Evolutionary conservation across 371 early-diverging fungal species (phyloP).

Genomic region (Sporodiniella umbellata): DNA sequence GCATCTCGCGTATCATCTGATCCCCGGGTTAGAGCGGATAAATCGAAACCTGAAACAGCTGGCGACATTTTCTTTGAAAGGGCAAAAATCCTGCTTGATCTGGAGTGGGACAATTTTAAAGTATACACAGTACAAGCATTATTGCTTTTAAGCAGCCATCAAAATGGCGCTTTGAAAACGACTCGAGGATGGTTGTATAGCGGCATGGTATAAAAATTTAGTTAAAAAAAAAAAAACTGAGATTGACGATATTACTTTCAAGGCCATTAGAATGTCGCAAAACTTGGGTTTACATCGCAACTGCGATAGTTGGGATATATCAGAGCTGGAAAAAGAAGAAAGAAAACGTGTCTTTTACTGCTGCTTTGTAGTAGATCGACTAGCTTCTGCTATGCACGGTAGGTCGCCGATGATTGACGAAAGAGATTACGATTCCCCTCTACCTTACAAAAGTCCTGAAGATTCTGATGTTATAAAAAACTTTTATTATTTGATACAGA

Average conservation of each 20-base stretch:
- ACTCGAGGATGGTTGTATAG: constrained; percentile 49
- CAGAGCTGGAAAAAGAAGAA: constrained; percentile 48
- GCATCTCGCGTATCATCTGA: constrained; percentile 45
- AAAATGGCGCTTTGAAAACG: constrained; percentile 42
- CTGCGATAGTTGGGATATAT: constrained; percentile 48
- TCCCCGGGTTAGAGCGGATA: constrained; percentile 31
- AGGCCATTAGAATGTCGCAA: constrained; percentile 63
- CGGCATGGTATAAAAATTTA: constrained; percentile 47
- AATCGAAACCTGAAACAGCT: constrained; percentile 37
- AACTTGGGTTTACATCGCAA: constrained; percentile 60
- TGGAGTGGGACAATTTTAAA: constrained; percentile 41
- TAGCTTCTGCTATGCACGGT: constrained; percentile 51
- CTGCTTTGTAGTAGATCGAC: constrained; percentile 59
- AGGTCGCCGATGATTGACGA: constrained; percentile 48
- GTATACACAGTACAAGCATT: constrained; percentile 41
- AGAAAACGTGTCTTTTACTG: constrained; percentile 61
- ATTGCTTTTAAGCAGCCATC: constrained; percentile 44
- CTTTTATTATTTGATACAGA: constrained; percentile 36
- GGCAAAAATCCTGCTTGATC: constrained; percentile 36
- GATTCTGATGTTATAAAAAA: constrained; percentile 42
- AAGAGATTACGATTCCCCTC: constrained; percentile 47
- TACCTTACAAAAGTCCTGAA: constrained; percentile 38
- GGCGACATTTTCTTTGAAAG: constrained; percentile 48
- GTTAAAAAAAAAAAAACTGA: not conserved
- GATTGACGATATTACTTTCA: not conserved